Percentiles rank a stretch among this genome's conserved stretches.
Evolutionary conservation across 2,329 filamentous ascomycete species (phyloP).

Genomic region (Nemania bipapillata): DNA sequence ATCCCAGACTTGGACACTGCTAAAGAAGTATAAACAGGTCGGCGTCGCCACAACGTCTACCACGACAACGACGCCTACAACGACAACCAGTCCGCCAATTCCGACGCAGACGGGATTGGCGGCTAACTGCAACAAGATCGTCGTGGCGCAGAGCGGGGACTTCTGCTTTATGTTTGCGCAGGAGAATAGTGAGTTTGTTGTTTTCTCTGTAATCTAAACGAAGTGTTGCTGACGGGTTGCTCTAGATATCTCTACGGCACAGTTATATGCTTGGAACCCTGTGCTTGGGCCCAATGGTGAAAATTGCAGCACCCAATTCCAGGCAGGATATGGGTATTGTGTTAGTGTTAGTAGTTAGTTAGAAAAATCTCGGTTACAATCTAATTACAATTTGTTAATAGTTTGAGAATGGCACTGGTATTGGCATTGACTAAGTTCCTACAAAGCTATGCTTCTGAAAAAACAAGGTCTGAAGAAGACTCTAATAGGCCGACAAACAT

Average conservation of each 20-base stretch:
- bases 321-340: neutral
- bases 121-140: constrained; percentile 47
- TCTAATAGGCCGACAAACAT: too few relatives aligned
- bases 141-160: constrained; percentile 41
- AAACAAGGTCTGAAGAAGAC: too few relatives aligned
- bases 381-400: neutral
- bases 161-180: constrained; percentile 37
- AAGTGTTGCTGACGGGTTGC: neutral
- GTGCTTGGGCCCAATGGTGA: neutral
- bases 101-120: constrained; percentile 48
- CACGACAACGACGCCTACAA: neutral
- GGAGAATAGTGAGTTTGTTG: neutral
- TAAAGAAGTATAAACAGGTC: too few relatives aligned
- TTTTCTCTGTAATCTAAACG: neutral
- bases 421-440: too few relatives aligned
- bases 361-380: too few relatives aligned
- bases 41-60: neutral
- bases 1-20: too few relatives aligned
- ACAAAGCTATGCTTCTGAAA: too few relatives aligned
- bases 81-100: constrained; percentile 30
- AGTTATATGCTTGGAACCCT: neutral
- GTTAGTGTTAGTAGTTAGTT: neutral
- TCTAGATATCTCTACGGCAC: neutral
- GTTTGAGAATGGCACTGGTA: too few relatives aligned
- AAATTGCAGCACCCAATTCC: constrained; percentile 1